Base-by-base conservation (phyloP, 1,139 yeast genomes). In the Yamadazyma dendronema region DNA sequence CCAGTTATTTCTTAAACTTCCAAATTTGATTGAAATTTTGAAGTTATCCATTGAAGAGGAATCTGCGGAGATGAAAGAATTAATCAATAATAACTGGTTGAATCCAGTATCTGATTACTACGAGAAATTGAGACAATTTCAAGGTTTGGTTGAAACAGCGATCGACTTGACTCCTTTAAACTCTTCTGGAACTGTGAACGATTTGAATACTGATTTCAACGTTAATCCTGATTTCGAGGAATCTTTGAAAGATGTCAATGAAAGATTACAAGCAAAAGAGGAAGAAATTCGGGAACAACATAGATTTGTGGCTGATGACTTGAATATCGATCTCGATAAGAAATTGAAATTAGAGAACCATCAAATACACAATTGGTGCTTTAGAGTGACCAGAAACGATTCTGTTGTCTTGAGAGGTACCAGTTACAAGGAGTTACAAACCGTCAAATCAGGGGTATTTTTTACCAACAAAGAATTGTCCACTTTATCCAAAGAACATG, bases 401-500 rank as follows among this genome's bases (percentile, higher is more conserved):
- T 90, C 96, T 3, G 72, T 81, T 9, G 84, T 84, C 15, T 68
- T 92, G 41, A 74, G 97, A 51, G 81, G 80, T 29, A 69, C 70
- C 30, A 72, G 74, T 34, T 92, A 84, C 55, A 72, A 73, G 36
- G 97, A 92, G 56, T 68, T 90, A 24, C 87, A 89, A 37, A 89
- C 97, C 0, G 95, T 88, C 25, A 92, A 92, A 58, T 95, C 96
- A 1, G 98, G 98, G 39, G 92, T 90, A 2, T 88, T 73, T 57
- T 92, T 92, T 65, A 87, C 96, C 5, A 87, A 95, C 3, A 62
- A 67, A 29, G 72, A 74, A 46, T 67, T 92, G 46, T 72, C 77
- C 31, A 64, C 68, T n/a, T 67, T 83, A 31, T 78, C 90, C 7
- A 66, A 68, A 32, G 78, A 81, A 42, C 83, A 80, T 50, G 62